phyloP scores from a whole-genome alignment of 2,329 filamentous ascomycete species.

The Hypoxylon sp. region DNA sequence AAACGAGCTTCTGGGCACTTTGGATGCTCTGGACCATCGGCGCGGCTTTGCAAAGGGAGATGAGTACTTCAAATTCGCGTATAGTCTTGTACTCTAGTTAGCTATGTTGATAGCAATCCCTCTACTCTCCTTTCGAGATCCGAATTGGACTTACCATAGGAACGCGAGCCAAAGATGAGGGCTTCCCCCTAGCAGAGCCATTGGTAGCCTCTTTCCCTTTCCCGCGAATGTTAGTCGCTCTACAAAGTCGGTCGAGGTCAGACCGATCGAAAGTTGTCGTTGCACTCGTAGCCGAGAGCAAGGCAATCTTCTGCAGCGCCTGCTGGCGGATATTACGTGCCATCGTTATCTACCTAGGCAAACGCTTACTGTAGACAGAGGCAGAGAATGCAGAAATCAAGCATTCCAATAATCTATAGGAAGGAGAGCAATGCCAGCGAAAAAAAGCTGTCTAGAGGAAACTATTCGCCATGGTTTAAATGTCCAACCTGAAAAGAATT shows the following conservation, averaged over 20 bases:
- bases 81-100: conserved; percentile 67
- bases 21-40: conserved; percentile 74
- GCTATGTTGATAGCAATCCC: conserved; percentile 10
- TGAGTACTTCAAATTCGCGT: conserved; percentile 88
- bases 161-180: conserved; percentile 58
- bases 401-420: conserved; percentile 9
- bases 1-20: conserved; percentile 79
- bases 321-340: conserved; percentile 66
- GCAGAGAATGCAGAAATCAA: not conserved
- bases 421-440: too few relatives aligned
- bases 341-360: conserved; percentile 52
- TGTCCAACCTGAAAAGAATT: too few relatives aligned
- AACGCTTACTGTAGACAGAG: conserved; percentile 1
- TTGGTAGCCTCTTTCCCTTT: conserved; percentile 57
- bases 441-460: too few relatives aligned
- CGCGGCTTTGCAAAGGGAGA: conserved; percentile 91
- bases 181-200: conserved; percentile 54
- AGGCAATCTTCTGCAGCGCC: conserved; percentile 72
- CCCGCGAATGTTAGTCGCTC: conserved; percentile 60
- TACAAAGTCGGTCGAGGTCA: conserved; percentile 69
- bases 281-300: conserved; percentile 65
- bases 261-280: conserved; percentile 66
- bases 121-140: conserved; percentile 4
- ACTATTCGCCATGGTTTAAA: too few relatives aligned
- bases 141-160: conserved; percentile 64